Percentiles rank a stretch among this genome's conserved stretches.
phyloP scores from a whole-genome alignment of 768 basidiomycete species.

The Aureoboletus auriporus region DNA sequence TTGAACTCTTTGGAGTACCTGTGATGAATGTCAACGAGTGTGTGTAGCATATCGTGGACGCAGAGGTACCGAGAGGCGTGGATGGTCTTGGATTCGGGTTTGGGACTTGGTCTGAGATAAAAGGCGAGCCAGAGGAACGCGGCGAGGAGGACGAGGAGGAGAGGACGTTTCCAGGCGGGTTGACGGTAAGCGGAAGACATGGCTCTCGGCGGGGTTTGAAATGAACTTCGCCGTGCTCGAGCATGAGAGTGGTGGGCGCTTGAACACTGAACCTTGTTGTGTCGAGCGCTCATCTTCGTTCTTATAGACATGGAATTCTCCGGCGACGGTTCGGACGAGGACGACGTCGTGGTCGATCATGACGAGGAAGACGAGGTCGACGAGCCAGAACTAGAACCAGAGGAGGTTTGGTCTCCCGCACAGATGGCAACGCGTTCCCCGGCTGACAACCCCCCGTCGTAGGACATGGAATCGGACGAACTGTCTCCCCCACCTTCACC shows the following conservation, averaged over 20 bases:
- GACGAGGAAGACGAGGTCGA: constrained; percentile 32
- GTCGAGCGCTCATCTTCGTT: too few species aligned
- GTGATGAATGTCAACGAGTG: not conserved
- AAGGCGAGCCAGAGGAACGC: constrained; percentile 44
- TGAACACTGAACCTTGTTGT: too few species aligned
- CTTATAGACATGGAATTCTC: constrained; percentile 23
- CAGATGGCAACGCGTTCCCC: too few species aligned
- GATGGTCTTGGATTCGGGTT: constrained; percentile 43
- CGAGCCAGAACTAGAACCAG: constrained; percentile 14
- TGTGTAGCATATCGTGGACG: not conserved
- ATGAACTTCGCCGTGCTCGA: not conserved
- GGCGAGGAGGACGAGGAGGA: constrained; percentile 38
- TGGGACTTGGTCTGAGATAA: constrained; percentile 24
- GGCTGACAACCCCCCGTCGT: not conserved
- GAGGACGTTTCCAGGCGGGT: constrained; percentile 44
- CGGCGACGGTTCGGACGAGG: constrained; percentile 31
- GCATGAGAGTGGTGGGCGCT: too few species aligned
- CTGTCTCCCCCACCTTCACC: constrained; percentile 30
- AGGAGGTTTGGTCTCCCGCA: constrained; percentile 2
- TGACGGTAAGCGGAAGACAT: not conserved
- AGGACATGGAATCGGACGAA: constrained; percentile 35
- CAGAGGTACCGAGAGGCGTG: constrained; percentile 57
- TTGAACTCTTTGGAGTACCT: constrained; percentile 84
- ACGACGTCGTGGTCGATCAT: constrained; percentile 30
- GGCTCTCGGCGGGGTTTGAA: constrained; percentile 22